These are phyloP conservation scores for Dactylellina leptospora DNA, from an alignment of 2,329 filamentous ascomycete species.

Conservation along the genomic window DNA sequence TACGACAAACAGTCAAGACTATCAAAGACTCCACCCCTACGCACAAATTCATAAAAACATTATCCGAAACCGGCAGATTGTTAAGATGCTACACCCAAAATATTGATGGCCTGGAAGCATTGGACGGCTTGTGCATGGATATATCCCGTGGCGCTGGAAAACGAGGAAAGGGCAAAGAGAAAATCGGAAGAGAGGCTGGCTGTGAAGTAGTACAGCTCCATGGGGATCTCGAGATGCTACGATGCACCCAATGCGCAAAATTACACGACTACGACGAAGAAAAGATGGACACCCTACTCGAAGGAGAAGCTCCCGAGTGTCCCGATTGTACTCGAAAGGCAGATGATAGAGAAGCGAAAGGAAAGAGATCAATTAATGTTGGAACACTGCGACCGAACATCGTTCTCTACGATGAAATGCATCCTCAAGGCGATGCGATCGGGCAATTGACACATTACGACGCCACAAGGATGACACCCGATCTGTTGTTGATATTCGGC, in stretches of 20 bases:
- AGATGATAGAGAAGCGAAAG: constrained; percentile 70
- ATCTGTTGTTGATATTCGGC: constrained; percentile 74
- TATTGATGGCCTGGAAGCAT: constrained; percentile 76
- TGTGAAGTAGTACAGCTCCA: constrained; percentile 70
- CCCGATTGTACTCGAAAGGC: constrained; percentile 72
- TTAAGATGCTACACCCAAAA: constrained; percentile 79
- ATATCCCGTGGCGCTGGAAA: constrained; percentile 71
- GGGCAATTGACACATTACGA: constrained; percentile 75
- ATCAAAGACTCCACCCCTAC: constrained; percentile 70
- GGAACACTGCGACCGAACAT: constrained; percentile 76
- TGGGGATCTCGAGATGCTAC: constrained; percentile 71
- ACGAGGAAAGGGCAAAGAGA: constrained; percentile 59
- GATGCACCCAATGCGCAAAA: constrained; percentile 65
- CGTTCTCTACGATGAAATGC: constrained; percentile 77
- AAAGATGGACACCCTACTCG: constrained; percentile 64
- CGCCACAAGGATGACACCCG: constrained; percentile 68
- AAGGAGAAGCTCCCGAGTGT: constrained; percentile 73
- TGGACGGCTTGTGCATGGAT: constrained; percentile 73
- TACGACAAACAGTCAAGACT: constrained; percentile 71
- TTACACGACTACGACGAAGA: constrained; percentile 63
- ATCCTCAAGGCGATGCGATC: constrained; percentile 74
- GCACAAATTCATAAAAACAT: constrained; percentile 73
- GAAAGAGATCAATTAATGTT: constrained; percentile 73
- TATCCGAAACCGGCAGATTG: constrained; percentile 73
- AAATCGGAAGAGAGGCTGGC: constrained; percentile 44